These are phyloP conservation scores for Prototheca cutis DNA, from an alignment of 163 green algal species.

Conservation along the genomic window DNA sequence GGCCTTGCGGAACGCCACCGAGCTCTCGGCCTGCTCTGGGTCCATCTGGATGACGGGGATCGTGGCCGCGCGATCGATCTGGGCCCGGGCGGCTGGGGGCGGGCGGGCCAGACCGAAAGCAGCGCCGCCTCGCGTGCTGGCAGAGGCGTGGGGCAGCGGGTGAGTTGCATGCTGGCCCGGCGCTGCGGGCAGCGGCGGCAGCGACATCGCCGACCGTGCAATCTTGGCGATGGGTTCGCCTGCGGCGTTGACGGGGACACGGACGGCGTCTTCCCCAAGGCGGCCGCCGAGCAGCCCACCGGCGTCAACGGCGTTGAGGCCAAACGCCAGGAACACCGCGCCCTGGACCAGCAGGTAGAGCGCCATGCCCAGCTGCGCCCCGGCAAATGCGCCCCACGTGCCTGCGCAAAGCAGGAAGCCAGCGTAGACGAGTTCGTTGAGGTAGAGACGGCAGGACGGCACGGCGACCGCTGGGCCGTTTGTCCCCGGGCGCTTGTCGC, in stretches of 20 bases:
- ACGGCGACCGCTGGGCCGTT: constrained; percentile 20
- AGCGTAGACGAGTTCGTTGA: constrained; percentile 35
- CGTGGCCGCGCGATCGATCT: constrained; percentile 4
- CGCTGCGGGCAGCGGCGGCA: neutral
- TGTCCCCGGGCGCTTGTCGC: constrained; percentile 47
- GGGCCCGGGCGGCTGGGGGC: neutral
- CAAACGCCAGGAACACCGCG: constrained; percentile 70
- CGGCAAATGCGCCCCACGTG: constrained; percentile 48
- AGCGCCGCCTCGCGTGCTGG: neutral
- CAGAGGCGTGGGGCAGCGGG: neutral
- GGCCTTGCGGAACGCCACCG: neutral
- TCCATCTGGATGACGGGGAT: constrained; percentile 20
- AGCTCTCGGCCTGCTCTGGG: neutral
- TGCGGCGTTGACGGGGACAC: constrained; percentile 4
- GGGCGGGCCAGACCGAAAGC: neutral
- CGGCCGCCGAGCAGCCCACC: constrained; percentile 46
- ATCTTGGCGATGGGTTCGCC: too few species aligned
- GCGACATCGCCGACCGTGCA: too few species aligned
- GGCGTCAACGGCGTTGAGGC: constrained; percentile 62
- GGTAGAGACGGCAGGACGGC: constrained; percentile 53
- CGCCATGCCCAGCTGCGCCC: constrained; percentile 50
- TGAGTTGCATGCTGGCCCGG: neutral
- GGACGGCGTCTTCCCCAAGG: constrained; percentile 25
- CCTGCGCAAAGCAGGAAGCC: constrained; percentile 49
- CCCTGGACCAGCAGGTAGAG: constrained; percentile 66